phyloP scores from a whole-genome alignment of 768 basidiomycete species.

The Leucosporidium yakuticum region DNA sequence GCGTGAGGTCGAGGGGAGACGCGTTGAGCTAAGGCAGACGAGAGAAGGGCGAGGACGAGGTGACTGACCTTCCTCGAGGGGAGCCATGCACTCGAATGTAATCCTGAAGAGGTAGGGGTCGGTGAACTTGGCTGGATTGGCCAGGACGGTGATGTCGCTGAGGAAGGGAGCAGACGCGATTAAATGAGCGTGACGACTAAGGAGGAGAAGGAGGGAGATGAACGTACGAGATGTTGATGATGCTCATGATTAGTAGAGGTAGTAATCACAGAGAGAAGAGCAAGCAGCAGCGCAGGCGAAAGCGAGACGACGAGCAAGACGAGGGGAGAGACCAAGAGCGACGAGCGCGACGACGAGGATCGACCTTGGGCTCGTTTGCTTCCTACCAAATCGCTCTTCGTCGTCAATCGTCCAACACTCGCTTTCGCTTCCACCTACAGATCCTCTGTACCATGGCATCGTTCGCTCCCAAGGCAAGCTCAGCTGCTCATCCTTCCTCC shows the following conservation, averaged over 20 bases:
- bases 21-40: neutral
- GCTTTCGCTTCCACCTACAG: neutral
- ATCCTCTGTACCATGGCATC: neutral
- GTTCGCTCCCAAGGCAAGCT: neutral
- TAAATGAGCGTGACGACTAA: neutral
- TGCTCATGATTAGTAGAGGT: conserved; percentile 13
- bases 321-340: neutral
- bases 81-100: conserved; percentile 92
- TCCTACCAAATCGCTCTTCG: too few species aligned
- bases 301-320: neutral
- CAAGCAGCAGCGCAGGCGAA: neutral
- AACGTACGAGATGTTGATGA: conserved; percentile 32
- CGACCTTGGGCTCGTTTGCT: too few species aligned
- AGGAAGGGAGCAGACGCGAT: neutral
- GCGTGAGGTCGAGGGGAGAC: conserved; percentile 1
- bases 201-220: neutral
- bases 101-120: conserved; percentile 89
- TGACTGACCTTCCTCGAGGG: conserved; percentile 71
- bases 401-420: too few species aligned
- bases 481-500: neutral
- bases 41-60: neutral
- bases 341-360: too few species aligned
- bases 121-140: conserved; percentile 57
- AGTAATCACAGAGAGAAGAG: neutral
- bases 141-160: conserved; percentile 37